These are phyloP conservation scores for Thielaviopsis musarum DNA, from an alignment of 2,329 filamentous ascomycete genomes.

Conservation along the genomic window DNA sequence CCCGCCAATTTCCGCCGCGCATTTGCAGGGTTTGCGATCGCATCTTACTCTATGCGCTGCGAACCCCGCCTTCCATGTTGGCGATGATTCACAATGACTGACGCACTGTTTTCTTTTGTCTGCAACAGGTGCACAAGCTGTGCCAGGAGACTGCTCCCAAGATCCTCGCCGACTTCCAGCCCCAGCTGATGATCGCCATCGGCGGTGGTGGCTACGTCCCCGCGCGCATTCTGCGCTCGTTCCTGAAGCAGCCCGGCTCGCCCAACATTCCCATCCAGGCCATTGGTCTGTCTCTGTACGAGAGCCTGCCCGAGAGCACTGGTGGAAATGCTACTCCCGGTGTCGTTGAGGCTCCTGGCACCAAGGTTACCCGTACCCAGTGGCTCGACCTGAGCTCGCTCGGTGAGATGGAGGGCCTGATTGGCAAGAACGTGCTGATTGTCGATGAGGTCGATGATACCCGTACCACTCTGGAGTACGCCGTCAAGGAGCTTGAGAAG, in stretches of 20 bases:
- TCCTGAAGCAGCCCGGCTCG: constrained; percentile 73
- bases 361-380: constrained; percentile 92
- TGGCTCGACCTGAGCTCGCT: constrained; percentile 86
- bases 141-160: constrained; percentile 70
- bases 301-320: constrained; percentile 48
- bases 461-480: constrained; percentile 83
- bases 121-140: constrained; percentile 75
- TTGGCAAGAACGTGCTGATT: constrained; percentile 82
- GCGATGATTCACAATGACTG: background rate
- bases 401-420: constrained; percentile 68
- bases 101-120: constrained; percentile 2
- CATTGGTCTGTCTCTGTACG: constrained; percentile 94
- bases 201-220: constrained; percentile 95
- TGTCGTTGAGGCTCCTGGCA: constrained; percentile 58
- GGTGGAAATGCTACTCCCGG: constrained; percentile 29
- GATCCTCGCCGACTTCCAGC: constrained; percentile 74
- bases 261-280: constrained; percentile 99
- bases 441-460: constrained; percentile 96
- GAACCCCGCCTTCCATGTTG: background rate
- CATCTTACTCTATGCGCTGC: background rate
- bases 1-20: background rate
- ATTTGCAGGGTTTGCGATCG: background rate
- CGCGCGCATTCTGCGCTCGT: constrained; percentile 89
- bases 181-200: constrained; percentile 96
- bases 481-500: constrained; percentile 83